Evolutionary conservation across 331 rosid genomes (phyloP).

Genomic region (Malus hybrid): DNA sequence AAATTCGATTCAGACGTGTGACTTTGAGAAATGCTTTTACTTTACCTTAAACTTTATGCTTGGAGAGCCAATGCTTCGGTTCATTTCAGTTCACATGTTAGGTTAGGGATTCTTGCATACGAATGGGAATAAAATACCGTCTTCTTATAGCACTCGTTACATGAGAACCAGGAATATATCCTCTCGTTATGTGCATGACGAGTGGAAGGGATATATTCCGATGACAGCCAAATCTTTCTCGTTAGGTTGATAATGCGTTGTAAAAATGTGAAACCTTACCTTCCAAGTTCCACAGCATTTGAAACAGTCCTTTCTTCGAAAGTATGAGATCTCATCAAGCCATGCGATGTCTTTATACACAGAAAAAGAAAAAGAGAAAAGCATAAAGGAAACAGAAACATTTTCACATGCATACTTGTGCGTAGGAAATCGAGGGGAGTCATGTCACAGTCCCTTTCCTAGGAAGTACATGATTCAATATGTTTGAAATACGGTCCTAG

Average conservation of each 20-base stretch:
- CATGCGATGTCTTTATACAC: neutral
- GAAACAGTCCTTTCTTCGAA: neutral
- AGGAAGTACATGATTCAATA: neutral
- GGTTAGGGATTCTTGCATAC: neutral
- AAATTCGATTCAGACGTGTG: neutral
- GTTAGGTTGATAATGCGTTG: no score
- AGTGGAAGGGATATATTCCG: no score
- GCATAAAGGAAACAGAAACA: neutral
- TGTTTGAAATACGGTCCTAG: rapidly evolving
- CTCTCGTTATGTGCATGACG: no score
- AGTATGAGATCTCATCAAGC: neutral
- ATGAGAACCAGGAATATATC: no score
- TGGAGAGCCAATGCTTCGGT: neutral
- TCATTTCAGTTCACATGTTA: neutral
- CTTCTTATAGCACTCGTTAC: no score
- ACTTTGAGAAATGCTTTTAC: constrained; percentile 14
- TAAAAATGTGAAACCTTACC: no score
- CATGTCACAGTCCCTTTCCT: constrained; percentile 19
- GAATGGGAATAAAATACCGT: no score
- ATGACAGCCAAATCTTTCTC: no score
- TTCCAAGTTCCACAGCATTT: neutral
- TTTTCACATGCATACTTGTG: constrained; percentile 1
- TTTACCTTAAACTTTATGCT: neutral
- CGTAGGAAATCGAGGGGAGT: constrained; percentile 17
- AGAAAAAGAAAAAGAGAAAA: neutral